Base-by-base conservation (phyloP, 345 rosid species). In the Hypericum androsaemum region DNA sequence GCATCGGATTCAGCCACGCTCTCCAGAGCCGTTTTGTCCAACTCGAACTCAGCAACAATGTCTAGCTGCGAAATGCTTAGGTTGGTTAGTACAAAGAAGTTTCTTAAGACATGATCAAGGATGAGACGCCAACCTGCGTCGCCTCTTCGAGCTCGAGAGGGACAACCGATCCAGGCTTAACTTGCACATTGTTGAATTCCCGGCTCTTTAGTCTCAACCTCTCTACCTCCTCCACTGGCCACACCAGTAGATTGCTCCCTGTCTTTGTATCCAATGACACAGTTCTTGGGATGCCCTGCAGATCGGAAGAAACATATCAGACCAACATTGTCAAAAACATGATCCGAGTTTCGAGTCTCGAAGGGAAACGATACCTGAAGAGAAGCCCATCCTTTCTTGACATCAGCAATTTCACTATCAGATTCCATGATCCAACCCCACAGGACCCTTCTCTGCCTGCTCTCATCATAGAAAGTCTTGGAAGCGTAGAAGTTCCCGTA, bases 171-270 rank as follows among this genome's bases (percentile, higher is more conserved):
- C 95, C 97, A 41, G 94, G 63, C 64, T 71, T 57, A 14, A 84
- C 62, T 61, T 40, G 53, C 43, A 86, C 57, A 10, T 58, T 48
- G 38, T 77, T 42, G 39, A 83, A 89, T 16, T 72, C 73, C 17
- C 66, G 63, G 60, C 83, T 64, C 22, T 50, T 51, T 54, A 81
- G 47, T 56, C 97, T 81, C 74, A 89, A 71, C 38, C 73, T 77
- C 43, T 86, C 80, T 0, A 76, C 73, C 49, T 89, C 97, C 71
- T 78, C 74, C 8, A 81, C 89, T 8, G 97, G 97, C 95, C 95
- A 89, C 13, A 81, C 89, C 50, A 86, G 70, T 43, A 89, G 62
- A 63, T 80, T 79, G 36, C 64, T 72, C 5, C 83, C 74, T 0
- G 86, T 86, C 67, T 78, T 83, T 5, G 39, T 58, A 55, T 89